phyloP scores from a whole-genome alignment of 78 protist genomes.

The Blattamonas nauphoetae region DNA sequence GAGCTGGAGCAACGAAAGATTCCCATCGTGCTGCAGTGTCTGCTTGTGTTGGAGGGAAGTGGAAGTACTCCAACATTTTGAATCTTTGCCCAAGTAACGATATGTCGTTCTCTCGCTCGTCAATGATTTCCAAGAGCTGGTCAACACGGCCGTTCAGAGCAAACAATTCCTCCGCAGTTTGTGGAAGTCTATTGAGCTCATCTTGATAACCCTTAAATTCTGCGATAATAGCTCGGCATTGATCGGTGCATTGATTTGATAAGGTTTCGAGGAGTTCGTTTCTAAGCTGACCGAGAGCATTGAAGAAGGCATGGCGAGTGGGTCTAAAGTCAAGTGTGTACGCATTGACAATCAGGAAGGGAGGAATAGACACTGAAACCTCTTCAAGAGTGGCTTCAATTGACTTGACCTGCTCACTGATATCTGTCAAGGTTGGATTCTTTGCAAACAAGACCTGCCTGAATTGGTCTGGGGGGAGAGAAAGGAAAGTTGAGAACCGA shows the following conservation, averaged over 20 bases:
- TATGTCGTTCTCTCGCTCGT: not conserved
- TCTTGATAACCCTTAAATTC: not conserved
- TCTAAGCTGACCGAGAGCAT: not conserved
- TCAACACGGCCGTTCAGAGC: not conserved
- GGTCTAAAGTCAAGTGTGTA: not conserved
- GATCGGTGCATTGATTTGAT: not conserved
- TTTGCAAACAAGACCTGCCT: not conserved
- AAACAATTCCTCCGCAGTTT: not conserved
- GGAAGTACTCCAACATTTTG: not conserved
- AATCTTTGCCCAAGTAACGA: not conserved
- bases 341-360: not conserved
- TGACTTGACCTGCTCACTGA: not conserved
- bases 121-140: not conserved
- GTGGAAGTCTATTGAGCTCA: not conserved
- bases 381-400: not conserved
- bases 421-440: not conserved
- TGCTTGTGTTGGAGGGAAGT: not conserved
- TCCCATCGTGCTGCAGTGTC: not conserved
- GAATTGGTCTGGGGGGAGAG: not conserved
- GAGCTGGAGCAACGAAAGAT: not conserved
- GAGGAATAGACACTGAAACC: not conserved
- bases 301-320: not conserved
- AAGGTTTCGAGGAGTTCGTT: not conserved
- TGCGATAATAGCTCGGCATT: not conserved
- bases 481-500: not conserved